Base-by-base conservation (phyloP, 345 rosid species). In the Litchi chinensis region DNA sequence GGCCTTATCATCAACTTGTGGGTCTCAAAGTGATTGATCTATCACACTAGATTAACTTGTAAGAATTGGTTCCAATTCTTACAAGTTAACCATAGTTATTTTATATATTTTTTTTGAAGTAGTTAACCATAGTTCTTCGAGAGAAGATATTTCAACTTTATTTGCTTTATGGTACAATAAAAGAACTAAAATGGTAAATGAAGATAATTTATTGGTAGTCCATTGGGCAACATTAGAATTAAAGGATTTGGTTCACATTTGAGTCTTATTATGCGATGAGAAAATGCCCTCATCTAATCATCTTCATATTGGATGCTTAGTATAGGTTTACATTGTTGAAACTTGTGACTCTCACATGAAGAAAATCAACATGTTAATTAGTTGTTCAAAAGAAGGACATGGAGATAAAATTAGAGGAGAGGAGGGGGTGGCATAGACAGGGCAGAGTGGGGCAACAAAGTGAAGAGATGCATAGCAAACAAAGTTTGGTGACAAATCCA, bases 401-500 rank as follows among this genome's bases (percentile, higher is more conserved):
- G 76, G 71, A 54, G 81, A 48, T 22, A 21, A 65, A 76, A n/a
- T 26, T 7, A 39, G 24, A 18, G 39, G 59, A 69, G 72, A 59
- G 74, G 48, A 32, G 37, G 37, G 37, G 37, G 37, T 32, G 18
- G 82, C 60, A 18, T 1, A 63, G 48, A 68, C n/a, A 70, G 39
- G 52, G 56, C 22, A 39, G 56, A 6, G 62, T 65, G 81, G 86
- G 63, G 28, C 76, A 18, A 26, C 76, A 18, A 26, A 19, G 32
- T 4, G 2, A 52, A 60, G 64, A 59, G 40, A 60, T 57, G 26
- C 70, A 69, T 50, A 32, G 4, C 62, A 50, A 52, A 80, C 78
- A 78, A 77, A 37, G 79, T 52, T 68, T 79, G 81, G 67, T 67
- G 75, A 79, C 68, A 79, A 71, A 76, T 79, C 82, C 82, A 41